Conservation (phyloP, 371 early-diverging fungal genomes). For the Haplosporangium sp. region DNA sequence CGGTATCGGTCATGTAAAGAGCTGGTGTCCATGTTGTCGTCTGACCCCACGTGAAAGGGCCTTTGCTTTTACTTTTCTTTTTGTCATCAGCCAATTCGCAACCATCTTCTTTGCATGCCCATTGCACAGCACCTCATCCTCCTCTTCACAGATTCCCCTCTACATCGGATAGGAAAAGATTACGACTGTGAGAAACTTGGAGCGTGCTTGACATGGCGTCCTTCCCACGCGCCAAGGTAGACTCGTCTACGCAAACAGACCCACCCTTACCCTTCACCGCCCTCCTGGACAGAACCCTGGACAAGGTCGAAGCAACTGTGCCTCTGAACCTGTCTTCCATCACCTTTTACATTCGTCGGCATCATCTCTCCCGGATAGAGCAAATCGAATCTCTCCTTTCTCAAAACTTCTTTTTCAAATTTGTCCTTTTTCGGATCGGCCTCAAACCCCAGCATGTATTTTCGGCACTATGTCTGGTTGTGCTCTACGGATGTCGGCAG, state of each 20-base stretch:
- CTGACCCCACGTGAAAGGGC: too few relatives aligned
- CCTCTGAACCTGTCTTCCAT: conserved; percentile 52
- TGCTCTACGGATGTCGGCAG: conserved; percentile 43
- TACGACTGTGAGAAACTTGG: neutral
- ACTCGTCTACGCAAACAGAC: conserved; percentile 53
- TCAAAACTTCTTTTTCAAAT: conserved; percentile 38
- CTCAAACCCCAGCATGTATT: conserved; percentile 48
- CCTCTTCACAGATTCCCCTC: neutral
- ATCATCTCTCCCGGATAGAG: conserved; percentile 54
- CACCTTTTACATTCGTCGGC: conserved; percentile 54
- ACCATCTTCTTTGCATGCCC: too few relatives aligned
- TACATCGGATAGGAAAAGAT: neutral
- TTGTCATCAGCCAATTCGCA: too few relatives aligned
- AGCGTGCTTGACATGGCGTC: conserved; percentile 29
- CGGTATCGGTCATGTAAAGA: too few relatives aligned
- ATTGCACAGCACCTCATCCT: too few relatives aligned
- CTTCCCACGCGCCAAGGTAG: conserved; percentile 52
- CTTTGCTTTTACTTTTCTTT: too few relatives aligned
- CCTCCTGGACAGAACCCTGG: conserved; percentile 44
- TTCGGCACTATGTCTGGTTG: conserved; percentile 25
- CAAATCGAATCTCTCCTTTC: conserved; percentile 42
- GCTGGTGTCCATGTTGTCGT: too few relatives aligned
- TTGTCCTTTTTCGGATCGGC: conserved; percentile 41
- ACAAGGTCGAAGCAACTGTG: conserved; percentile 50
- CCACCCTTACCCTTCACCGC: conserved; percentile 51